Percentiles rank a stretch among this genome's conserved stretches.
phyloP scores from a whole-genome alignment of 495 filamentous ascomycete genomes.

The Penicillium subrubescens region DNA sequence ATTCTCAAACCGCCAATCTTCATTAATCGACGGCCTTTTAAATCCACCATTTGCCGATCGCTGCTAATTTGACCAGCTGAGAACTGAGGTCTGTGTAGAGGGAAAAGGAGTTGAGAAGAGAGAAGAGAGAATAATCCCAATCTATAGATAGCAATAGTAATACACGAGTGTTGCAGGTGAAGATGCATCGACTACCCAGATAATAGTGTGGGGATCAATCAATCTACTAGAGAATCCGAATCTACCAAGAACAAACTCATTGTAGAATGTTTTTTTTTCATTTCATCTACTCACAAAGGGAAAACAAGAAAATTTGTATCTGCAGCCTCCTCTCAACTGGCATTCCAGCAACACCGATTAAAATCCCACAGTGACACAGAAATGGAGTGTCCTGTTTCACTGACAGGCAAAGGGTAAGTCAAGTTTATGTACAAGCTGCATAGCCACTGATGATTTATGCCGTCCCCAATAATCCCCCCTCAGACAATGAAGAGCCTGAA shows the following conservation, averaged over 20 bases:
- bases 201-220: neutral
- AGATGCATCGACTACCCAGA: neutral
- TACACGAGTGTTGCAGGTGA: no score
- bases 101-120: neutral
- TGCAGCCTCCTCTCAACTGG: constrained; percentile 31
- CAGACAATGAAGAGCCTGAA: constrained; percentile 5
- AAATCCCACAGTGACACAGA: constrained; percentile 23
- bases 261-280: constrained; percentile 12
- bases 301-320: constrained; percentile 39
- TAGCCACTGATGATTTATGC: constrained; percentile 24
- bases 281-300: constrained; percentile 30
- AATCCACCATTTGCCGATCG: constrained; percentile 34
- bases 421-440: constrained; percentile 49
- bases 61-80: constrained; percentile 4
- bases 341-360: constrained; percentile 32
- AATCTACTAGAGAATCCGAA: neutral
- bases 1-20: constrained; percentile 30
- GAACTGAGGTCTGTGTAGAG: neutral
- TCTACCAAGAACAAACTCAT: constrained; percentile 2
- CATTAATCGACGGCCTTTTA: constrained; percentile 16
- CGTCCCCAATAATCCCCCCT: constrained; percentile 7
- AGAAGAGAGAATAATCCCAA: no score
- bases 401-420: constrained; percentile 17
- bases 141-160: no score
- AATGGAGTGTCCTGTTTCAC: constrained; percentile 19